Evolutionary conservation across 768 basidiomycete genomes (phyloP).

Genomic region (Xerocomus brunneocitrinus): DNA sequence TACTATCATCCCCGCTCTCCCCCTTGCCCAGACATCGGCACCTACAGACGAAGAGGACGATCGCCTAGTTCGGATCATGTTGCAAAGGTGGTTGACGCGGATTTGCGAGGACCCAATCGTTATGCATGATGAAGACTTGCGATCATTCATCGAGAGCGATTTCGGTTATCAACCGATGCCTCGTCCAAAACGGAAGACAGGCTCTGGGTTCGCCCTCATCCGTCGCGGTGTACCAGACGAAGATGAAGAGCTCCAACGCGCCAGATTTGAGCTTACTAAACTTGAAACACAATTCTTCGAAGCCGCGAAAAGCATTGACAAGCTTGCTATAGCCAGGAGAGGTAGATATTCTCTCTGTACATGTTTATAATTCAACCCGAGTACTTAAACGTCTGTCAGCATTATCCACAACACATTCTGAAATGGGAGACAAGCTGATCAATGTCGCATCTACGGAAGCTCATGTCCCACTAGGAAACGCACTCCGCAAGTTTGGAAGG

Average conservation of each 20-base stretch:
- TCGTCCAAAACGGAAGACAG: constrained; percentile 64
- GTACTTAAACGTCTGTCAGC: constrained; percentile 39
- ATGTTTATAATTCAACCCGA: neutral
- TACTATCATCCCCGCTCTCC: constrained; percentile 93
- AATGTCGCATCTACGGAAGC: constrained; percentile 87
- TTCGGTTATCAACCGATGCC: constrained; percentile 93
- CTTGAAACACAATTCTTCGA: constrained; percentile 92
- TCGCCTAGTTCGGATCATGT: constrained; percentile 87
- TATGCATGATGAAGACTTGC: constrained; percentile 85
- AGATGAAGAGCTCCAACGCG: constrained; percentile 87
- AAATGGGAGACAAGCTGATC: constrained; percentile 91
- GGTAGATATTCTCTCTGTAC: constrained; percentile 39
- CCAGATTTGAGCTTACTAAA: constrained; percentile 88
- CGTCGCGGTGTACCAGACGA: constrained; percentile 84
- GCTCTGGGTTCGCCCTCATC: constrained; percentile 73
- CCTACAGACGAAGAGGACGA: constrained; percentile 99
- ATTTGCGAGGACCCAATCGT: constrained; percentile 91
- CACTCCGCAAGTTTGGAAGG: constrained; percentile 81
- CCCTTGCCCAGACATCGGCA: constrained; percentile 94
- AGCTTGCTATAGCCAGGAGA: constrained; percentile 74
- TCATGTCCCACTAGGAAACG: constrained; percentile 78
- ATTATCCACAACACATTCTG: constrained; percentile 71
- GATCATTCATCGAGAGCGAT: constrained; percentile 94
- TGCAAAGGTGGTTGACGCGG: constrained; percentile 91
- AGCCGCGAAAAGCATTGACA: constrained; percentile 86